Evolutionary conservation across 202 grass and related monocot species (phyloP).

Genomic region (Digitaria exilis): DNA sequence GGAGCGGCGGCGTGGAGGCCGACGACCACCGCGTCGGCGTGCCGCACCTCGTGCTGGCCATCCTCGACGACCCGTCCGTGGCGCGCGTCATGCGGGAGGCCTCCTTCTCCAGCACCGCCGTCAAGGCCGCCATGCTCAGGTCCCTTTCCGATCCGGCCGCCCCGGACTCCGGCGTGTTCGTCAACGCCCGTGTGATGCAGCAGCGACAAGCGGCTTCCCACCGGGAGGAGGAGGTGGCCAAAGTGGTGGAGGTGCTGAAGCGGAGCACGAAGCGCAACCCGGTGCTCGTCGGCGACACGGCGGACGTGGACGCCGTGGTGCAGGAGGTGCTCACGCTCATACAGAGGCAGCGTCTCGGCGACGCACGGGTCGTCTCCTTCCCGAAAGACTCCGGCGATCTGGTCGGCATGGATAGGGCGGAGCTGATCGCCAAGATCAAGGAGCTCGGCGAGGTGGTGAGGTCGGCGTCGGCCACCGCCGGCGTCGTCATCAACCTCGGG

Average conservation of each 20-base stretch:
- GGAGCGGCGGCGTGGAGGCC: constrained; percentile 28
- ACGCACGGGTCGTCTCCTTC: constrained; percentile 59
- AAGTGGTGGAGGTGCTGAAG: constrained; percentile 67
- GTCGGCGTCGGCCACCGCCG: background rate
- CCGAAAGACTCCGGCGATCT: constrained; percentile 40
- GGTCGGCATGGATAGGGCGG: constrained; percentile 43
- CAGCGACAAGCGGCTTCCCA: constrained; percentile 34
- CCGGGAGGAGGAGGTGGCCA: constrained; percentile 63
- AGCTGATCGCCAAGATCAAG: constrained; percentile 53
- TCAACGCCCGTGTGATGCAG: constrained; percentile 48
- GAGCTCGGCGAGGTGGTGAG: constrained; percentile 53
- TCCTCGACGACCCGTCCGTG: constrained; percentile 94
- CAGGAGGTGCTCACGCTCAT: constrained; percentile 63
- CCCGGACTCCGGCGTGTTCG: constrained; percentile 30
- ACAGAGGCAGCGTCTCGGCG: constrained; percentile 49
- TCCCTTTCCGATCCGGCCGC: constrained; percentile 52
- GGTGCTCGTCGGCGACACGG: constrained; percentile 81
- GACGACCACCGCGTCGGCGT: constrained; percentile 87
- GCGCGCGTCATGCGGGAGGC: constrained; percentile 97
- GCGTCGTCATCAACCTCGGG: constrained; percentile 73
- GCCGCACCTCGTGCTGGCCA: constrained; percentile 72
- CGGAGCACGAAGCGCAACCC: constrained; percentile 71
- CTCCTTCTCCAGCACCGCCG: constrained; percentile 70
- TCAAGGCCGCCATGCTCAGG: constrained; percentile 65
- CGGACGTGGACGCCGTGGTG: constrained; percentile 61